A percentile compares a stretch with the other conserved stretches of the same genome.
Conservation (phyloP, 2,329 filamentous ascomycete species). For the Calycina marina region DNA sequence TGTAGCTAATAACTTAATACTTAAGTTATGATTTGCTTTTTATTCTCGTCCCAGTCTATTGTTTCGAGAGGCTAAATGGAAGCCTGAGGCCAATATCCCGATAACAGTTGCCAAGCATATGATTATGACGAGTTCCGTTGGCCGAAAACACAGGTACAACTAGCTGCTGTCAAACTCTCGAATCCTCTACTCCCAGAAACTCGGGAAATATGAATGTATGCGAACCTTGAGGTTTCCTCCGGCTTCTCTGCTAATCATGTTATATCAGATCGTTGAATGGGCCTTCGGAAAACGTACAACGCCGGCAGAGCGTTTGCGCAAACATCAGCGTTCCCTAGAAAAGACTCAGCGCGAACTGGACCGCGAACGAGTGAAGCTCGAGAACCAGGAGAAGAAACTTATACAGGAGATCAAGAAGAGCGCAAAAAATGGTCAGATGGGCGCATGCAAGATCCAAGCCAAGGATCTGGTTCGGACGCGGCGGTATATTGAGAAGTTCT, state of each 20-base stretch:
- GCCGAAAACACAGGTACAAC: too few relatives aligned
- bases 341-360: slow-evolving; percentile 96
- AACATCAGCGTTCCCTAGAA: slow-evolving; percentile 92
- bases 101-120: too few relatives aligned
- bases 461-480: slow-evolving; percentile 91
- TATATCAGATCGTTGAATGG: slow-evolving; percentile 83
- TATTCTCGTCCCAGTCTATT: too few relatives aligned
- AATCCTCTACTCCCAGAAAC: slow-evolving; percentile 1
- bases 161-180: too few relatives aligned
- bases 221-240: slow-evolving; percentile 1
- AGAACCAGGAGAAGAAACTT: slow-evolving; percentile 97
- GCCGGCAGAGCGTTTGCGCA: slow-evolving; percentile 77
- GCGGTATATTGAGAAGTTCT: slow-evolving; percentile 96
- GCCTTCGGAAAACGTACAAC: slow-evolving; percentile 99
- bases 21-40: too few relatives aligned
- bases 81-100: too few relatives aligned
- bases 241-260: background rate
- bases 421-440: slow-evolving; percentile 95
- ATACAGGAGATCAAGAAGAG: slow-evolving; percentile 95
- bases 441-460: slow-evolving; percentile 95
- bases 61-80: too few relatives aligned
- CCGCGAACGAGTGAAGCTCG: slow-evolving; percentile 84
- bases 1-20: too few relatives aligned
- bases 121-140: too few relatives aligned
- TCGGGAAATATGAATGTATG: slow-evolving; percentile 38